Evolutionary conservation across 768 basidiomycete genomes (phyloP), one percentile per base, ranked within the genome.

Genomic region (Suillus subaureus): DNA sequence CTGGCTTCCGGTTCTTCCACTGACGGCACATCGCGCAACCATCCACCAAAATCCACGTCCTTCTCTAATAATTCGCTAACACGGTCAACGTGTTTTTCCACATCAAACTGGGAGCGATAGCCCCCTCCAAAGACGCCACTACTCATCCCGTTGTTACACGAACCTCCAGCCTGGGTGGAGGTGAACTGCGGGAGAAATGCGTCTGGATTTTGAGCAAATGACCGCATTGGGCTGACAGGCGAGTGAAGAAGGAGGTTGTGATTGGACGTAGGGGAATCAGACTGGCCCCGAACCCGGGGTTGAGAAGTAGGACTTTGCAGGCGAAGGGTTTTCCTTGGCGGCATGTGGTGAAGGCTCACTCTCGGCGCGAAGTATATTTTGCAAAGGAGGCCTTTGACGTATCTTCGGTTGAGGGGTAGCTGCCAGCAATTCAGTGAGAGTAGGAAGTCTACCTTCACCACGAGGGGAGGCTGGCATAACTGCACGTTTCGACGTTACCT

Each of bases 21-120:
- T 49, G 73, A 72, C 54, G 76, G 78, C 39, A 78, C 68, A 68
- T 84, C 82, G 51, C 73, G 80, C 70, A 85, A 68, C 86, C 85
- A 88, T 9, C 79, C 82, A 43, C 79, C 81, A 67, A 83, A 86
- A 67, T 88, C 87, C 5, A 88, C 81, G 65, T 89, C 89, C 67
- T 80, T 80, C 71, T 86, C 85, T 66, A 89, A 74, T 67, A 87
- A 70, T 71, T 84, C 85, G 57, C 79, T 83, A 6, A 87, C 87
- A 67, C 79, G 73, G 56, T 84, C 83, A 21, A 86, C 81, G 67
- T 82, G 80, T n/a, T 78, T 80, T 69, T 87, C 84, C 3, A 88
- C 78, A 65, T 87, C 84, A 64, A 85, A 84, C 67, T 88, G 87
- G 5, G 88, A 87, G 66, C 83, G 86, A 69, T 82, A 87, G 3